A percentile compares a stretch with the other conserved stretches of the same genome.
Evolutionary conservation across 2,329 filamentous ascomycete species (phyloP).

Genomic region (Rutstroemia sydowiana): DNA sequence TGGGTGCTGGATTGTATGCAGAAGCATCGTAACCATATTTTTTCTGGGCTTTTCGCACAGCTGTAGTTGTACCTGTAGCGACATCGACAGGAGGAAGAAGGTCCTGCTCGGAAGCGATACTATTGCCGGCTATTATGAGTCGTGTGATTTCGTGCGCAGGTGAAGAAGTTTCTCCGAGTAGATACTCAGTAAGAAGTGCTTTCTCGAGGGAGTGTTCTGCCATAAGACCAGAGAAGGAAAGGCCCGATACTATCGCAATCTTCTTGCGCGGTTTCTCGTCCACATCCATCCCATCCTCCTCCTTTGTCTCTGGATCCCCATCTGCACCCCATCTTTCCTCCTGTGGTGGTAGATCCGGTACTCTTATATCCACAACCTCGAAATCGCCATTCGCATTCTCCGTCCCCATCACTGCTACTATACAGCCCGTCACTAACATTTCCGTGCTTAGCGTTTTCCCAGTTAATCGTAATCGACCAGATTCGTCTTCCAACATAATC

Average conservation of each 20-base stretch:
- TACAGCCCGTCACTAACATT: slow-evolving; percentile 82
- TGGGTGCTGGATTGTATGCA: slow-evolving; percentile 79
- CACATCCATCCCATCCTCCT: slow-evolving; percentile 44
- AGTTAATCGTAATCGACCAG: slow-evolving; percentile 73
- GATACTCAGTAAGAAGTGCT: slow-evolving; percentile 74
- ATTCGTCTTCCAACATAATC: slow-evolving; percentile 92
- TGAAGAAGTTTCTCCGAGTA: slow-evolving; percentile 68
- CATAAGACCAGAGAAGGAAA: slow-evolving; percentile 71
- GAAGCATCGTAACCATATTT: slow-evolving; percentile 94
- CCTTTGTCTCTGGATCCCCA: slow-evolving; percentile 36
- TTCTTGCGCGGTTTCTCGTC: slow-evolving; percentile 51
- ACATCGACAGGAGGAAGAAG: slow-evolving; percentile 23
- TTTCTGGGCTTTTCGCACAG: slow-evolving; percentile 44
- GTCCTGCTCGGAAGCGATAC: slow-evolving; percentile 43
- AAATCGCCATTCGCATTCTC: slow-evolving; percentile 90
- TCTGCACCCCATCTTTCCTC: slow-evolving; percentile 70
- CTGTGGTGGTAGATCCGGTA: slow-evolving; percentile 79
- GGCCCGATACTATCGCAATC: slow-evolving; percentile 81
- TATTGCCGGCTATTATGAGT: slow-evolving; percentile 88
- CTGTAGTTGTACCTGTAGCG: slow-evolving; percentile 24
- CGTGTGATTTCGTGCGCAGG: slow-evolving; percentile 66
- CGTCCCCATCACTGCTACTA: slow-evolving; percentile 89
- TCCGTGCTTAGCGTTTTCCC: slow-evolving; percentile 61
- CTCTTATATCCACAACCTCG: slow-evolving; percentile 82
- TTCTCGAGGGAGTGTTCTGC: slow-evolving; percentile 66